Evolutionary conservation across 805 yeast genomes (phyloP), one percentile per base, ranked within the genome.

Genomic region (Pichia phayaonensis): DNA sequence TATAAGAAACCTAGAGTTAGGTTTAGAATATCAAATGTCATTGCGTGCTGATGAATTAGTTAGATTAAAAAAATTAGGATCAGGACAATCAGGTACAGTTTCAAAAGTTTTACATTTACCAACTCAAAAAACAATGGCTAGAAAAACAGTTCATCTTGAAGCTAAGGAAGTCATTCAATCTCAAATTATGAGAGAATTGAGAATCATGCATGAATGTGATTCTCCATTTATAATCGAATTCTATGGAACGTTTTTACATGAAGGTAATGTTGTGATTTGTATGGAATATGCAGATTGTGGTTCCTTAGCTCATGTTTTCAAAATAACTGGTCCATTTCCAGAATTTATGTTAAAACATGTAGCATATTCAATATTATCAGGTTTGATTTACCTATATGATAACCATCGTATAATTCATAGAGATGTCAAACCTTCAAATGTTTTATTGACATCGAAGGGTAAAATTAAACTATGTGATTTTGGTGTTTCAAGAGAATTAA

Each of bases 231-330:
- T 94, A 44, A 86, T 92, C 46, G 88, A 86, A 44, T 94, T 90
- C 65, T 92, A 84, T 66, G 98, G 98, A 8, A 96, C 97, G 0
- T 86, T 84, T 61, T 76, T 89, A 47, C 78, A 78, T 49, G 81
- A 81, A 53, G 77, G 76, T 27, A 86, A 88, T 54, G 90, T 94
- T 18, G 84, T 89, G 15, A 86, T 94, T 54, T 85, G 96, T 64
- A 90, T 90, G 95, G 98, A 92, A 67, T 90, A 87, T 67, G 87
- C 92, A 80, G 96, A 92, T 66, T 87, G 97, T 66, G 92, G 96
- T 0, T 89, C 97, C 0, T 72, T 92, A 38, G 98, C 94, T 63
- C 81, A 86, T 54, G 83, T 92, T 23, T 70, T 83, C 54, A 75
- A 76, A 49, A 65, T 73, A 5, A 68, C 75, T 42, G 89, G 90